A percentile compares a stretch with the other conserved stretches of the same genome.
phyloP scores from a whole-genome alignment of 345 rosid species.

The Cardamine occulta region DNA sequence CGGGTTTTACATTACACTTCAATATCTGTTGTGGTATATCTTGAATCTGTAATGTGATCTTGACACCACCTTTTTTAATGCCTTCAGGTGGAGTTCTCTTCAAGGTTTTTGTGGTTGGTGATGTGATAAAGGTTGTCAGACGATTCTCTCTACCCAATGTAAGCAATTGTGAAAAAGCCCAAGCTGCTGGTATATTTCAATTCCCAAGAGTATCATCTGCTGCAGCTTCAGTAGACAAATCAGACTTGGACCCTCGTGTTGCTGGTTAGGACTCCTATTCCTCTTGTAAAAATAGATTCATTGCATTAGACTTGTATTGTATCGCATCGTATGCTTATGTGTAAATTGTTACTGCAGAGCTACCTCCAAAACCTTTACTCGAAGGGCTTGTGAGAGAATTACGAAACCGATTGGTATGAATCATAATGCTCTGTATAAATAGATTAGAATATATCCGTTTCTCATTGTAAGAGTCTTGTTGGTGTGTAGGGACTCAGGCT shows the following conservation, averaged over 20 bases:
- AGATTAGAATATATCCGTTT: not conserved
- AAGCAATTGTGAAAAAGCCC: conserved; percentile 54
- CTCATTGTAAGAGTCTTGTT: conserved; percentile 20
- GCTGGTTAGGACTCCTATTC: conserved; percentile 56
- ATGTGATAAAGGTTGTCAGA: conserved; percentile 77
- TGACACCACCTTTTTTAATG: conserved; percentile 8
- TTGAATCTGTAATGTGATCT: conserved; percentile 1
- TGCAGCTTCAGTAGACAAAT: conserved; percentile 81
- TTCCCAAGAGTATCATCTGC: conserved; percentile 93
- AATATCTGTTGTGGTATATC: not conserved
- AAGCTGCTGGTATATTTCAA: conserved; percentile 62
- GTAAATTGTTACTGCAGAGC: conserved; percentile 57
- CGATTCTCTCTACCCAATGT: conserved; percentile 82
- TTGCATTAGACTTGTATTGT: conserved; percentile 9
- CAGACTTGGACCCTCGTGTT: conserved; percentile 75
- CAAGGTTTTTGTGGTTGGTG: conserved; percentile 81
- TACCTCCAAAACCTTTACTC: conserved; percentile 81
- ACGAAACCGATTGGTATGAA: conserved; percentile 62
- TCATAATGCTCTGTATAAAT: not conserved
- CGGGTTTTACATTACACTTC: not conserved
- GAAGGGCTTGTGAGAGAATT: conserved; percentile 82
- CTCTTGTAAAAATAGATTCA: not conserved
- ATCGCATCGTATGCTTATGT: conserved; percentile 9
- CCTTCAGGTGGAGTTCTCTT: conserved; percentile 80
- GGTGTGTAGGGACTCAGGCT: conserved; percentile 66